These are phyloP conservation scores for Linaria vulgaris DNA, from an alignment of 257 asterid genomes.

Conservation along the genomic window DNA sequence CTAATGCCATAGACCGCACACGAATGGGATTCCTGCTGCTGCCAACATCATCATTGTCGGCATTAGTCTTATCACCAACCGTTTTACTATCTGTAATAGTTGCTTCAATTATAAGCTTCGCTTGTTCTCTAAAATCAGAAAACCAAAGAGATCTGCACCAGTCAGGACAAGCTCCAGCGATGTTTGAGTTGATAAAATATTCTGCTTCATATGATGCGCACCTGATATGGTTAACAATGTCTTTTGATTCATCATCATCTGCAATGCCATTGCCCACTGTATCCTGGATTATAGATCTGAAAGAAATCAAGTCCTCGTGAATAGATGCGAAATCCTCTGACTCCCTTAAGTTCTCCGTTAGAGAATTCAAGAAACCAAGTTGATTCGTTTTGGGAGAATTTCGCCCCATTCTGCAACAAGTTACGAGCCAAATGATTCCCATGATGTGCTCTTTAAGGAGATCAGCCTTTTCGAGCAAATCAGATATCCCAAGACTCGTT, in stretches of 20 bases:
- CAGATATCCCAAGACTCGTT: slow-evolving; percentile 7
- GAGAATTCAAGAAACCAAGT: neutral
- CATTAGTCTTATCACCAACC: neutral
- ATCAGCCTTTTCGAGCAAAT: slow-evolving; percentile 1
- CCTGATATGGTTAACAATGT: neutral
- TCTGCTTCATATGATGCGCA: slow-evolving; percentile 3
- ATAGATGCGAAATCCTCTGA: neutral
- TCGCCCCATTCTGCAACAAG: neutral
- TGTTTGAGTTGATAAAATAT: neutral
- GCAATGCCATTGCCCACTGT: neutral
- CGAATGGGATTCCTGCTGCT: neutral
- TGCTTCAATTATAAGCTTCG: neutral
- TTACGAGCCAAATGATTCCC: neutral
- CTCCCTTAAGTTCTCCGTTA: slow-evolving; percentile 1
- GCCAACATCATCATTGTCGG: neutral
- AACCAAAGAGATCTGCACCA: no score
- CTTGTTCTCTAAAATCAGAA: no score
- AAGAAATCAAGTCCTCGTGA: neutral
- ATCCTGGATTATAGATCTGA: neutral
- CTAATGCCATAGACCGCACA: neutral
- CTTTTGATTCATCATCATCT: neutral
- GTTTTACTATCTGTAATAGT: neutral
- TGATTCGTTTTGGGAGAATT: neutral
- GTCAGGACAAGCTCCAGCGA: slow-evolving; percentile 5
- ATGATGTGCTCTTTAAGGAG: neutral